Base-by-base conservation (phyloP, 495 filamentous ascomycete genomes). In the Podospora sp. region DNA sequence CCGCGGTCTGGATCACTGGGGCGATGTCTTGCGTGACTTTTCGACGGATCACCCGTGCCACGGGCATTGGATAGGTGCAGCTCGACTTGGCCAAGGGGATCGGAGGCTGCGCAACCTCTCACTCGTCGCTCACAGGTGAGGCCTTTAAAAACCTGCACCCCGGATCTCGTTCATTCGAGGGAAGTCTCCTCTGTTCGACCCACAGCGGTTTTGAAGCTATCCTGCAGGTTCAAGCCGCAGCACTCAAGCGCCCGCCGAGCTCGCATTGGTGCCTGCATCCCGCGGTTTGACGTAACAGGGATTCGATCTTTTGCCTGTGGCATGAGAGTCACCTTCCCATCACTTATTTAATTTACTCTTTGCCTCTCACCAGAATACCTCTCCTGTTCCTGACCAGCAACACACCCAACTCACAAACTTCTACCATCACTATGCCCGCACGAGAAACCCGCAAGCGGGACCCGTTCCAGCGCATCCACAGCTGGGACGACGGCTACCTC, bases 401-500 rank as follows among this genome's bases (percentile, higher is more conserved):
- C 63, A 29, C 27, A 65, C 14, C 2, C 24, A n/a, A 53, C 12
- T 8, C 29, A 18, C 14, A 58, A 63, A 35, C n/a, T n/a, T n/a
- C n/a, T n/a, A n/a, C 36, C 60, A 53, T 27, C 56, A 59, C 57
- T 40, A 55, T 51, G 66, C 67, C 56, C 60, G 36, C 9, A 18
- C 14, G 35, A 63, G 33, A 67, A 50, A 25, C 46, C 20, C 21
- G 18, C 36, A 68, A 40, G 66, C 29, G 68, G 53, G 67, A 72
- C 63, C 72, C 72, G 20, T 63, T 65, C 68, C 53, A 36, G 16
- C 65, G 68, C 58, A 70, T 74, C 63, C 60, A 71, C 70, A 61
- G 18, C 60, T 74, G 72, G 72, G 70, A 74, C 68, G 72, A 74
- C 60, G 72, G 72, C 25, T 67, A 73, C 68, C 56, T 66, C 25